Percentiles rank a stretch among this genome's conserved stretches.
These are phyloP conservation scores for Agrostemma githago DNA, from an alignment of 148 eudicot species.

Conservation along the genomic window DNA sequence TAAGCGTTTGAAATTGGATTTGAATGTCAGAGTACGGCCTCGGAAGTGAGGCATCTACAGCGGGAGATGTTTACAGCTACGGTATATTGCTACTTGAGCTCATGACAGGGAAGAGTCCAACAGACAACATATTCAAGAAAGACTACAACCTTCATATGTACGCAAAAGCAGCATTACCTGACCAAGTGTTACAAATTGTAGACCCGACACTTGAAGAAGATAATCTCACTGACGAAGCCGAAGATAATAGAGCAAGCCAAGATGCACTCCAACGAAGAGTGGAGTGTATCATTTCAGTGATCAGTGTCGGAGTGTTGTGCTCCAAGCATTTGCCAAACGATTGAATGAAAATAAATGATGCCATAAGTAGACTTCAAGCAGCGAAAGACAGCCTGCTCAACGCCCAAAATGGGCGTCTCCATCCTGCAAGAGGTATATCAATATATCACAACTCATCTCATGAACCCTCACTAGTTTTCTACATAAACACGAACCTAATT, in stretches of 20 bases:
- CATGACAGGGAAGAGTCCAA: conserved; percentile 19
- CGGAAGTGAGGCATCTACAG: not conserved
- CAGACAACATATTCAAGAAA: conserved; percentile 14
- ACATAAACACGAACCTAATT: too few species aligned
- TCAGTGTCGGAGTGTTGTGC: conserved; percentile 17
- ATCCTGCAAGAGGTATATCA: not conserved
- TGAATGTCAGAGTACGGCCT: conserved; percentile 13
- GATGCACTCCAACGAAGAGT: not conserved
- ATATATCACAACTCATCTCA: not conserved
- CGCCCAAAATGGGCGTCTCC: not conserved
- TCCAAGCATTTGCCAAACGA: conserved; percentile 10
- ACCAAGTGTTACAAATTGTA: conserved; percentile 9
- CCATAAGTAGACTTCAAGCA: conserved; percentile 10
- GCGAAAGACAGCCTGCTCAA: conserved; percentile 5
- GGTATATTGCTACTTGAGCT: conserved; percentile 19
- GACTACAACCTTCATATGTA: conserved; percentile 15
- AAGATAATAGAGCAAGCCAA: not conserved
- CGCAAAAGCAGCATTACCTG: conserved; percentile 15
- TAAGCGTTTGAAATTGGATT: not conserved
- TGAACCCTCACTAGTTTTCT: too few species aligned
- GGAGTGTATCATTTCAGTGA: conserved; percentile 5
- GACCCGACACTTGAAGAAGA: conserved; percentile 7
- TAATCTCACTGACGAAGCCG: not conserved
- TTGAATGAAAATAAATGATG: conserved; percentile 8
- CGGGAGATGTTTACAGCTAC: conserved; percentile 19